Base-by-base conservation (phyloP, 257 asterid genomes). In the Capsicum rhomboideum region DNA sequence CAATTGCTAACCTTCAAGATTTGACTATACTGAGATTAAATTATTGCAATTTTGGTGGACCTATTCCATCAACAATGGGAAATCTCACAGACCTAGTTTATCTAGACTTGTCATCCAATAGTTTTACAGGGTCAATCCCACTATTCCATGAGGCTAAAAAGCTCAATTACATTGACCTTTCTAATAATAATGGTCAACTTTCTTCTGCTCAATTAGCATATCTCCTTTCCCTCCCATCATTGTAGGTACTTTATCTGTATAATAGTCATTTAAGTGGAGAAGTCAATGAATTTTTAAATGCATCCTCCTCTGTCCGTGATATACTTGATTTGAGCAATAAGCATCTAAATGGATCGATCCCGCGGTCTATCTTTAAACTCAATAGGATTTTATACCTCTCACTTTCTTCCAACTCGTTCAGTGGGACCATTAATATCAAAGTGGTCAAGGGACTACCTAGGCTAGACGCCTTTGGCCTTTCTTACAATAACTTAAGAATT, bases 401-500 rank as follows among this genome's bases (percentile, higher is more conserved):
- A n/a, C 82, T 86, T 42, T 82, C 86, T 12, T 78, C 34, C 55
- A 88, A 88, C 86, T 2, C 18, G 2, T 88, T 88, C 78, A 81
- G 7, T n/a, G 90, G 90, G 55, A 81, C 82, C 31, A 1, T 89
- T 9, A 66, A 49, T 63, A 79, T 89, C 10, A 90, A 88, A 79
- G 79, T 21, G 54, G 28, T 88, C 2, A 46, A 63, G 4, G 20
- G 28, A 18, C 85, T 83, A 28, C 81, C 2, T 10, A 75, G 49
- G 61, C 85, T 87, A 2, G 7, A 59, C 40, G 29, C 11, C 79
- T 91, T 91, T n/a, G 85, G 84, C 2, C 84, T 91, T 37, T 85
- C 91, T 21, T 28, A 83, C 61, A 88, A 91, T 77, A 78, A 84
- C 8, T 84, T 91, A 71, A 49, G 83, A 26, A 34, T 91, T 23